These are phyloP conservation scores for Mycosphaerella sp. DNA, from an alignment of 2,329 filamentous ascomycete genomes.

Conservation along the genomic window DNA sequence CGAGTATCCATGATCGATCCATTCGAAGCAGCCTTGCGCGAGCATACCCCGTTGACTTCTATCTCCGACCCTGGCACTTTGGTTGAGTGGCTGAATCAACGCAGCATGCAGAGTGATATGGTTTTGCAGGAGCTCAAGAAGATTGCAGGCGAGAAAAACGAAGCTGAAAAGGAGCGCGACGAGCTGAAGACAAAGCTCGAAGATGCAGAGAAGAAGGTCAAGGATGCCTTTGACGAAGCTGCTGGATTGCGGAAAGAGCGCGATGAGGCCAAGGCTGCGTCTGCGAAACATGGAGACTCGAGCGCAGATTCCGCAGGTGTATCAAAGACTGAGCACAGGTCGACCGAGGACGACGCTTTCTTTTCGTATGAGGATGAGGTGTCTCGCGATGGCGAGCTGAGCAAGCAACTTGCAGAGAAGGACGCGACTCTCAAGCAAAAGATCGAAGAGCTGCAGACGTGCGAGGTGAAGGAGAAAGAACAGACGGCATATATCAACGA, in stretches of 20 bases:
- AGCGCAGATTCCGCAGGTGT: constrained; percentile 18
- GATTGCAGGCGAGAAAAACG: constrained; percentile 52
- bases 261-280: constrained; percentile 14
- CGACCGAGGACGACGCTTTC: constrained; percentile 57
- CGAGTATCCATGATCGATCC: constrained; percentile 82
- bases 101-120: constrained; percentile 84
- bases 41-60: constrained; percentile 85
- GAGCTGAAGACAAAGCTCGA: constrained; percentile 69
- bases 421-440: constrained; percentile 64
- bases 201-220: constrained; percentile 59
- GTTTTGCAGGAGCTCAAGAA: constrained; percentile 88
- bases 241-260: constrained; percentile 46
- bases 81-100: constrained; percentile 81
- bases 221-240: constrained; percentile 59
- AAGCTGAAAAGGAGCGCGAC: constrained; percentile 58
- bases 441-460: constrained; percentile 59
- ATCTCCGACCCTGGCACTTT: constrained; percentile 80
- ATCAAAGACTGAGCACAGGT: constrained; percentile 6
- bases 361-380: constrained; percentile 85
- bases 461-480: constrained; percentile 27
- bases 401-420: constrained; percentile 54
- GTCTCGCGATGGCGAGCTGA: constrained; percentile 48
- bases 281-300: not conserved
- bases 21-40: constrained; percentile 84
- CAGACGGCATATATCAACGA: constrained; percentile 57